These are phyloP conservation scores for Hydnomerulius pinastri DNA, from an alignment of 768 basidiomycete species.

Conservation along the genomic window DNA sequence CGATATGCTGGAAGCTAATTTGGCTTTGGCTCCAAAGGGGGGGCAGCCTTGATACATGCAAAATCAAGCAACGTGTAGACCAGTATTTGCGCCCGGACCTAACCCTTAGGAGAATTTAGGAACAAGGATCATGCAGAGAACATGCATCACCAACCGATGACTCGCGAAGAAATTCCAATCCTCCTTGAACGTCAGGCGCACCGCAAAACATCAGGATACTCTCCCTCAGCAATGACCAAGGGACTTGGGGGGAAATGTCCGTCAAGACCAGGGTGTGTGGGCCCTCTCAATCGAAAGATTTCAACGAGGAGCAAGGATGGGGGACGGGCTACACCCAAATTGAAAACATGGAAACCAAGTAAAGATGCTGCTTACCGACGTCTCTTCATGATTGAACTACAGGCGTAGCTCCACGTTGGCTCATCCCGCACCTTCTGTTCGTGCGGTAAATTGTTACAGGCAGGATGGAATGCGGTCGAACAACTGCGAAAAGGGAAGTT, in stretches of 20 bases:
- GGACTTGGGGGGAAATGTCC: conserved; percentile 20
- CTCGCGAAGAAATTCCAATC: conserved; percentile 18
- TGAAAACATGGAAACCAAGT: conserved; percentile 9
- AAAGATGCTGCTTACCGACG: conserved; percentile 22
- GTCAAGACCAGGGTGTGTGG: conserved; percentile 18
- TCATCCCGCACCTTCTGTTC: conserved; percentile 28
- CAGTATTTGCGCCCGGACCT: conserved; percentile 19
- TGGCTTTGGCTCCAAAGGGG: conserved; percentile 12
- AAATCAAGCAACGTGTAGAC: conserved; percentile 24
- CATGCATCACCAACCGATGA: conserved; percentile 28
- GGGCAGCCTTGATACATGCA: conserved; percentile 14
- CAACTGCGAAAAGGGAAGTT: conserved; percentile 26
- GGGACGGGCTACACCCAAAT: conserved; percentile 10
- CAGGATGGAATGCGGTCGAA: conserved; percentile 26
- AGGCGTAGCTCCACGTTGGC: conserved; percentile 29
- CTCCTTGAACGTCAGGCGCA: conserved; percentile 12
- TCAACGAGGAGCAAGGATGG: conserved; percentile 18
- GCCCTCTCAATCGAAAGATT: conserved; percentile 23
- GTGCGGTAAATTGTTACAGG: conserved; percentile 22
- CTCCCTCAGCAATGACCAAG: conserved; percentile 10
- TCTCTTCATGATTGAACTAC: conserved; percentile 24
- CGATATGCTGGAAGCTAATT: conserved; percentile 14
- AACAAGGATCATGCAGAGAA: conserved; percentile 4
- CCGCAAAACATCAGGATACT: conserved; percentile 25
- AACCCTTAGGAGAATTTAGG: conserved; percentile 10